Percentiles rank a stretch among this genome's conserved stretches.
phyloP scores from a whole-genome alignment of 768 basidiomycete genomes.

The Tricholoma sp. region DNA sequence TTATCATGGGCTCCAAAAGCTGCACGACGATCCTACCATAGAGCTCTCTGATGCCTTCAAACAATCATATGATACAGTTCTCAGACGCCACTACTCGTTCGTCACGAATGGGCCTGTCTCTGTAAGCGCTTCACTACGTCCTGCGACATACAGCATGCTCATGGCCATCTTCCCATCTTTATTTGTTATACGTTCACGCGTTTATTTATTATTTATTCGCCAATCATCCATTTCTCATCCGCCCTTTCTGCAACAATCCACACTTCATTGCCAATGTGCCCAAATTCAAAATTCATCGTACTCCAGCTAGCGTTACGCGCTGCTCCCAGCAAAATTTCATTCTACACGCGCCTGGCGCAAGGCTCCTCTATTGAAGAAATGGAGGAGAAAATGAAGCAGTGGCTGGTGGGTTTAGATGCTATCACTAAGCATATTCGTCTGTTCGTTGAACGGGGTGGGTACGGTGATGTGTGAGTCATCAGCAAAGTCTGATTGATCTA shows the following conservation, averaged over 20 bases:
- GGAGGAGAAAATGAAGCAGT: neutral
- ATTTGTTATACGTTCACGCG: too few species aligned
- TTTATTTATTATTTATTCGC: too few species aligned
- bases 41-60: slow-evolving; percentile 68
- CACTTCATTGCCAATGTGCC: too few species aligned
- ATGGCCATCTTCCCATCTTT: too few species aligned
- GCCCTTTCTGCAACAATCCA: too few species aligned
- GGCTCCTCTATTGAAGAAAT: neutral
- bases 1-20: slow-evolving; percentile 59
- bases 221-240: too few species aligned
- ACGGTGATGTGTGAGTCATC: neutral
- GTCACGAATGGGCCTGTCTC: slow-evolving; percentile 58
- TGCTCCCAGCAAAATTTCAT: neutral
- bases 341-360: neutral
- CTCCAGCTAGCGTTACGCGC: neutral
- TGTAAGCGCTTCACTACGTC: slow-evolving; percentile 30
- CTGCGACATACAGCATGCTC: neutral
- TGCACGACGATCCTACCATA: slow-evolving; percentile 46
- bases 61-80: slow-evolving; percentile 62
- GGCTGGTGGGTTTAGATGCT: neutral
- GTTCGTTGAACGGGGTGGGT: neutral
- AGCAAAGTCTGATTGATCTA: too few species aligned
- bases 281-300: neutral
- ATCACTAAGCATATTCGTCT: neutral
- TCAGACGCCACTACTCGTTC: slow-evolving; percentile 63